A percentile compares a stretch with the other conserved stretches of the same genome.
These are phyloP conservation scores for Talaromyces atroroseus DNA, from an alignment of 2,329 filamentous ascomycete genomes.

Conservation along the genomic window DNA sequence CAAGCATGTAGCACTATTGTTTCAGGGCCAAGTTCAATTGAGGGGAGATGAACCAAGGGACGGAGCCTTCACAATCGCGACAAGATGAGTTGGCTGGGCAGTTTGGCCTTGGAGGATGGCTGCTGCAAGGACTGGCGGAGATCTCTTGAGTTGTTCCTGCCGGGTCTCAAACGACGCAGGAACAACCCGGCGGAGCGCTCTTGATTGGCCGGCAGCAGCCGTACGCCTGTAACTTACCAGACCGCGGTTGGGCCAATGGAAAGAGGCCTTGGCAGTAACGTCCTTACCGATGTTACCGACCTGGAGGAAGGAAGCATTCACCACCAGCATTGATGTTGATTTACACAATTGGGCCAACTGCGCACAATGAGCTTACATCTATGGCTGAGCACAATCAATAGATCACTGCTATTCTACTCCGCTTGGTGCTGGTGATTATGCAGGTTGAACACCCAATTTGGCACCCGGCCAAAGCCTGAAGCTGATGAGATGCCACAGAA, in stretches of 20 bases:
- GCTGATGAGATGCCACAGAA: too few relatives aligned
- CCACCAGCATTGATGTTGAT: too few relatives aligned
- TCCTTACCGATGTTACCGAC: not conserved
- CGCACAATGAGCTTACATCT: too few relatives aligned
- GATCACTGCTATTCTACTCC: too few relatives aligned
- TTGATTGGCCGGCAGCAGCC: not conserved
- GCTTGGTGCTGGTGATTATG: too few relatives aligned
- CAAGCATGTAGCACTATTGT: not conserved
- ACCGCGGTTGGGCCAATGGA: not conserved
- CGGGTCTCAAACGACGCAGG: not conserved
- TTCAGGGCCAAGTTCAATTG: not conserved
- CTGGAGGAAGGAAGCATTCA: too few relatives aligned
- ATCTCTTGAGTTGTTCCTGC: not conserved
- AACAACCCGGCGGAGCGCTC: not conserved
- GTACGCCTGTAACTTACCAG: not conserved
- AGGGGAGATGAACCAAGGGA: not conserved
- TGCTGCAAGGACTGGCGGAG: not conserved
- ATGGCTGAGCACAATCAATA: not conserved
- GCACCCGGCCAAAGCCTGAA: too few relatives aligned
- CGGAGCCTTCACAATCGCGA: too few relatives aligned
- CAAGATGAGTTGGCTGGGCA: too few relatives aligned
- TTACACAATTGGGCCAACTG: too few relatives aligned
- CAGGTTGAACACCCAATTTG: too few relatives aligned
- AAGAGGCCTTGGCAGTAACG: not conserved
- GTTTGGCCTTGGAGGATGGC: not conserved